Percentiles rank a stretch among this genome's conserved stretches.
These are phyloP conservation scores for Beta corolliflora DNA, from an alignment of 179 eudicot species.

Conservation along the genomic window DNA sequence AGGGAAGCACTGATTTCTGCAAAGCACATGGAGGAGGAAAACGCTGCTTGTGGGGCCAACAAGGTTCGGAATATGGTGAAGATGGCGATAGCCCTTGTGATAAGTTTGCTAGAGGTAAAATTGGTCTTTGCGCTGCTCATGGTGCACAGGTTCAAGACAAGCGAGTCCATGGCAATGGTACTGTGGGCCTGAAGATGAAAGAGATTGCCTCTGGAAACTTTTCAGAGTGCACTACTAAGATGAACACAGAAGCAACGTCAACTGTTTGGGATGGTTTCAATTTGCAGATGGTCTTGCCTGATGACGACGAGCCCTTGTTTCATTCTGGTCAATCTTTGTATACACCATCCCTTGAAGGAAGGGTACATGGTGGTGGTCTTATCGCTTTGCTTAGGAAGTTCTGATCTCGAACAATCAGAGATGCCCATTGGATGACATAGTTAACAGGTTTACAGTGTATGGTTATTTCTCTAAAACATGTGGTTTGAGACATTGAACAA, in stretches of 20 bases:
- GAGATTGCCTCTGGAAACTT: conserved; percentile 5
- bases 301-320: neutral
- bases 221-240: neutral
- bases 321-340: conserved; percentile 7
- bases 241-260: neutral
- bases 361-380: conserved; percentile 65
- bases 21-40: conserved; percentile 82
- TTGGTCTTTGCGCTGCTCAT: conserved; percentile 67
- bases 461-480: neutral
- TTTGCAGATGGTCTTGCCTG: conserved; percentile 18
- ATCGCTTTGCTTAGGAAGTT: conserved; percentile 52
- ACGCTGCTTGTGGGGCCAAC: conserved; percentile 61
- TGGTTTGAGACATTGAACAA: neutral
- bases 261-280: conserved; percentile 11
- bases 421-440: neutral
- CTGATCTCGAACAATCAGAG: neutral
- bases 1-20: conserved; percentile 74
- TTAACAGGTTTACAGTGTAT: neutral
- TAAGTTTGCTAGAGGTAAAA: conserved; percentile 67
- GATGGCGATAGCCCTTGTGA: conserved; percentile 44
- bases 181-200: conserved; percentile 36
- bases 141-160: conserved; percentile 42
- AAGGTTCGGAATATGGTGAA: conserved; percentile 41
- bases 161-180: conserved; percentile 34
- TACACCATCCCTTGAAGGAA: conserved; percentile 44